These are phyloP conservation scores for Ustilago trichophora DNA, from an alignment of 1,284 basidiomycete genomes.

Conservation along the genomic window DNA sequence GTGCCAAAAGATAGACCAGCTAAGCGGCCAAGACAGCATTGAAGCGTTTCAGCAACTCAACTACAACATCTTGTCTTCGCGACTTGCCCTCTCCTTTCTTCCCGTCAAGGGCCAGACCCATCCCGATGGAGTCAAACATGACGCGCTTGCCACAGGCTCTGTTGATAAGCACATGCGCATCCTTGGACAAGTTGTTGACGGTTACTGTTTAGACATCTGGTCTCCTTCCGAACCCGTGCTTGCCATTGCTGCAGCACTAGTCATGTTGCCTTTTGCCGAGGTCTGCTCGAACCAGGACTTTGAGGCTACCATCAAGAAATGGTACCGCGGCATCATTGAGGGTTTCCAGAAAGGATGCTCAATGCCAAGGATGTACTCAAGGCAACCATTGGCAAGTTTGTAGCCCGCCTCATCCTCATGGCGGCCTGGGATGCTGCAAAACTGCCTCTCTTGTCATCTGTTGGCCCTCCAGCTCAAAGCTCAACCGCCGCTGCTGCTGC, in stretches of 20 bases:
- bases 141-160: neutral
- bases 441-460: too few species aligned
- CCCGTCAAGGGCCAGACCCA: neutral
- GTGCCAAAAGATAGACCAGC: too few species aligned
- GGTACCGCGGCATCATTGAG: too few species aligned
- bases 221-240: conserved; percentile 7
- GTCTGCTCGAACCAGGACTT: too few species aligned
- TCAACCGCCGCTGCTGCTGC: too few species aligned
- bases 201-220: neutral
- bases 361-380: neutral
- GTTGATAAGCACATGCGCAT: conserved; percentile 6
- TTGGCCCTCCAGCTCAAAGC: too few species aligned
- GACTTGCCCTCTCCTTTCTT: neutral
- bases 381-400: conserved; percentile 5
- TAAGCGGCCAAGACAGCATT: too few species aligned
- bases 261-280: conserved; percentile 4
- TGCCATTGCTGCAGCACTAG: conserved; percentile 3
- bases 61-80: neutral
- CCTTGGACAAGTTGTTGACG: neutral
- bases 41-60: too few species aligned
- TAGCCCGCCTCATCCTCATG: neutral
- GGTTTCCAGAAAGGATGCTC: too few species aligned
- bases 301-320: too few species aligned
- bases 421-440: conserved; percentile 8
- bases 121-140: neutral